These are phyloP conservation scores for Pyronema domesticum DNA, from an alignment of 495 filamentous ascomycete species.

Conservation along the genomic window DNA sequence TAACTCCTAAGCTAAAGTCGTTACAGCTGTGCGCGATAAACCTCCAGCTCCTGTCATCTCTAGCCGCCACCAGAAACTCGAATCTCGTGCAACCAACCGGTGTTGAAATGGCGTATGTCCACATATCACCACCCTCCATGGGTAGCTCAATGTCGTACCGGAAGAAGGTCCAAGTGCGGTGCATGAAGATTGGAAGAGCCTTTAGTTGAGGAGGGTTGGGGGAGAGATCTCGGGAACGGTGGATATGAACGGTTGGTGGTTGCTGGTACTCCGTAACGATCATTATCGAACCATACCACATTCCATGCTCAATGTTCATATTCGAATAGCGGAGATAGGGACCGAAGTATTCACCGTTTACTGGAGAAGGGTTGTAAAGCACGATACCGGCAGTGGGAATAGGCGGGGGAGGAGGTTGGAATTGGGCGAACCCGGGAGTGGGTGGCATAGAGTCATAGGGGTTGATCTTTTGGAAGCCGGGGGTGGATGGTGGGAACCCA, in stretches of 20 bases:
- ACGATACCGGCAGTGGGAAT: constrained; percentile 77
- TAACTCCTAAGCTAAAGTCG: constrained; percentile 77
- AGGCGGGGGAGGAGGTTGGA: constrained; percentile 47
- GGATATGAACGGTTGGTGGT: constrained; percentile 90
- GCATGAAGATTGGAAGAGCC: constrained; percentile 63
- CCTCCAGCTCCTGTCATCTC: constrained; percentile 83
- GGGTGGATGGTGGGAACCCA: constrained; percentile 3
- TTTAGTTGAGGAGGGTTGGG: constrained; percentile 86
- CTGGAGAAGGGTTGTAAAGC: constrained; percentile 78
- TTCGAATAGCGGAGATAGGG: constrained; percentile 91
- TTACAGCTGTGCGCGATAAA: constrained; percentile 92
- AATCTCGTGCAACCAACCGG: constrained; percentile 92
- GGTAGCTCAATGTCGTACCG: constrained; percentile 82
- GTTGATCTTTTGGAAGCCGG: not conserved
- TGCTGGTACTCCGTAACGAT: constrained; percentile 84
- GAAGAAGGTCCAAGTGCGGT: constrained; percentile 90
- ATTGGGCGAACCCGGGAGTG: constrained; percentile 12
- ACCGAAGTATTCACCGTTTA: constrained; percentile 96
- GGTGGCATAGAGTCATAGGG: constrained; percentile 1
- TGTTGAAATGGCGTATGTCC: constrained; percentile 97
- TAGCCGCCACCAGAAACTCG: constrained; percentile 91
- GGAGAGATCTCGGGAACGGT: constrained; percentile 74
- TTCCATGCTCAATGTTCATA: constrained; percentile 81
- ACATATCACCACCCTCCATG: constrained; percentile 75
- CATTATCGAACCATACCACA: constrained; percentile 65